Conservation (phyloP, 192 early-diverging fungal genomes). For the Gryganskiella cystojenkinii region DNA sequence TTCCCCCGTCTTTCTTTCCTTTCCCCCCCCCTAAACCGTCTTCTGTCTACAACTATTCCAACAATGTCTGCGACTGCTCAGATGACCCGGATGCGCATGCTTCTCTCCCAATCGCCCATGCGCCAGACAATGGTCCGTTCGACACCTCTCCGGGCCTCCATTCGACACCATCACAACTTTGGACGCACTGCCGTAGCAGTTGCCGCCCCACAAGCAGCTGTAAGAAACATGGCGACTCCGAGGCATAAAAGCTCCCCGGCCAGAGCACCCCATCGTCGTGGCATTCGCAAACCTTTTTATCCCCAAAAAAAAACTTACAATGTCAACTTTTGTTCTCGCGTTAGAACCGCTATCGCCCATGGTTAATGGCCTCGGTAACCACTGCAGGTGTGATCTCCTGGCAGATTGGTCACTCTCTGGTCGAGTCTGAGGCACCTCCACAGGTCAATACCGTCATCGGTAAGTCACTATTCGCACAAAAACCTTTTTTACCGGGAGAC, state of each 20-base stretch:
- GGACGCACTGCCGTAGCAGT: constrained; percentile 16
- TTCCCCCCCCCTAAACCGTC: neutral
- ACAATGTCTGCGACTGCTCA: constrained; percentile 27
- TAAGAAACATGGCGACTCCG: neutral
- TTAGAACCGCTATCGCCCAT: constrained; percentile 26
- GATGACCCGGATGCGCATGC: constrained; percentile 24
- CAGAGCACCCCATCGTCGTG: no score
- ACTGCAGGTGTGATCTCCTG: constrained; percentile 42
- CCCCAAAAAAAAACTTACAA: no score
- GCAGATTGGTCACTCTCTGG: constrained; percentile 28
- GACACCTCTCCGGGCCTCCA: constrained; percentile 15
- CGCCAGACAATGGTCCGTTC: neutral
- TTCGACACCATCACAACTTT: constrained; percentile 3
- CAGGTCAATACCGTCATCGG: constrained; percentile 23
- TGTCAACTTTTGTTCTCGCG: neutral
- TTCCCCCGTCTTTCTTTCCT: no score
- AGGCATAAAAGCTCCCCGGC: no score
- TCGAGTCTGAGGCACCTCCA: constrained; percentile 29
- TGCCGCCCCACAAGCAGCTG: constrained; percentile 2
- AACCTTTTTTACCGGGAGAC: neutral
- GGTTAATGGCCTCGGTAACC: constrained; percentile 22
- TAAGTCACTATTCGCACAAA: constrained; percentile 8
- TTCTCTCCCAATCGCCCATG: constrained; percentile 5
- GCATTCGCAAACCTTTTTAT: no score
- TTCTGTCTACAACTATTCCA: neutral